Evolutionary conservation across 2,329 filamentous ascomycete genomes (phyloP), one percentile per base, ranked within the genome.

Genomic region (Aureobasidium sp.): DNA sequence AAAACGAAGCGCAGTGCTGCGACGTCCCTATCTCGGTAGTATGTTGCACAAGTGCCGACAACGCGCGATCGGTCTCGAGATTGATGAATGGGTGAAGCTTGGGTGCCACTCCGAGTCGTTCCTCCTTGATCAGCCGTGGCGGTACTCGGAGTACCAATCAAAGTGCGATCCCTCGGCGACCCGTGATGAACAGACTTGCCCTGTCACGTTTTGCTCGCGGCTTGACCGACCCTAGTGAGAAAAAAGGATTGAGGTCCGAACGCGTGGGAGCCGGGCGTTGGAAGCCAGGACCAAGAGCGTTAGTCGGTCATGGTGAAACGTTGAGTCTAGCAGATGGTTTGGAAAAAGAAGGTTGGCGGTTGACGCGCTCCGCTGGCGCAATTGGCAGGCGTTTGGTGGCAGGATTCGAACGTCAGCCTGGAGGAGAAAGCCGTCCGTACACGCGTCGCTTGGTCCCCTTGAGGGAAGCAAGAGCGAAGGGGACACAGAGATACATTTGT

Each of bases 321-420:
- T 60, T 60, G 57, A 36, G 57, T 34, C 57, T 60, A 60, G 57
- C 31, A 51, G 36, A 42, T 47, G 31, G 55, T 37, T 47, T 58
- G 41, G 55, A 39, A 42, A 59, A 60, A 60, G 57, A 60, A 60
- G 57, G 57, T 60, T 60, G 57, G 57, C 57, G 45, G 57, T 60
- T 60, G 57, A 49, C 45, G 45, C 57, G 57, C 57, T 49, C 57
- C 57, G 57, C 57, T 60, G 57, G 57, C 57, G 57, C 45, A 60
- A 49, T 60, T 47, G 55, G 55, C 55, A 58, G 36, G 44, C 31
- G 45, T 51, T 49, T 41, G 44, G n/a, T 59, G 42, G 15, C 36
- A 60, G 27, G 57, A 36, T 51, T 41, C 34, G 57, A 31, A 60
- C 44, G 45, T 41, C 44, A 41, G 57, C 31, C 45, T 47, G 11